Conservation (phyloP, 768 basidiomycete species). For the Mycena galopus region DNA sequence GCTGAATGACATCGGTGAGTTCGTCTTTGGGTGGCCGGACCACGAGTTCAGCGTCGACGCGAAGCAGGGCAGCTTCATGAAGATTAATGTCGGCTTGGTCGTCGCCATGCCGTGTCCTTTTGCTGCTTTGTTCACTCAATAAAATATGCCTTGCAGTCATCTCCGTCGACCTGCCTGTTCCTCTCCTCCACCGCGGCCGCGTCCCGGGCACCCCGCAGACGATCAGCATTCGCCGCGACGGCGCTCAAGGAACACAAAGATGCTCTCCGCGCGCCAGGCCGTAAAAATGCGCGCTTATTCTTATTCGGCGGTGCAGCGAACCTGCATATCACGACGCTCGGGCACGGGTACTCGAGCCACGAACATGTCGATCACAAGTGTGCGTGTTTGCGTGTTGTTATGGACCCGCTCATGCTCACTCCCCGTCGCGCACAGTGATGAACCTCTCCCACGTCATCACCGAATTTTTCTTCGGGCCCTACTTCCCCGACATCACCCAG, state of each 20-base stretch:
- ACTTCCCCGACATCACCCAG: too few relatives aligned
- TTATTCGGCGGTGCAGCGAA: too few relatives aligned
- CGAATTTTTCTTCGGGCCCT: too few relatives aligned
- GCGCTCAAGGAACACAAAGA: conserved; percentile 79
- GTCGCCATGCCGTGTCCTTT: conserved; percentile 97
- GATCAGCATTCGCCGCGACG: conserved; percentile 85
- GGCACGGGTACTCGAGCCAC: conserved; percentile 92
- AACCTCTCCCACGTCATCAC: too few relatives aligned
- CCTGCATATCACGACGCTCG: conserved; percentile 91
- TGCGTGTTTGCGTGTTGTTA: conserved; percentile 57
- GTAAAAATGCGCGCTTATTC: too few relatives aligned
- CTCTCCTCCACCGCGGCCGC: conserved; percentile 59
- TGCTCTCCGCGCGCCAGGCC: conserved; percentile 77
- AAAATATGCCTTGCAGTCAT: conserved; percentile 63
- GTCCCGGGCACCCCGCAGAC: too few relatives aligned
- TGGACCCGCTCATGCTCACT: not conserved
- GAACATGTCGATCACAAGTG: conserved; percentile 90
- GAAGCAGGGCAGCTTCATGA: too few relatives aligned
- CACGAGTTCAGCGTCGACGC: too few relatives aligned
- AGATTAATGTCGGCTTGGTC: too few relatives aligned
- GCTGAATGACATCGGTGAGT: too few relatives aligned
- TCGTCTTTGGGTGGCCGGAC: too few relatives aligned
- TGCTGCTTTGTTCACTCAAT: conserved; percentile 58
- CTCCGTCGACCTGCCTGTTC: conserved; percentile 87
- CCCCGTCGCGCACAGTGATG: too few relatives aligned